Conservation (phyloP, 352 stramenopile genomes). For the Pythium scleroteichum region DNA sequence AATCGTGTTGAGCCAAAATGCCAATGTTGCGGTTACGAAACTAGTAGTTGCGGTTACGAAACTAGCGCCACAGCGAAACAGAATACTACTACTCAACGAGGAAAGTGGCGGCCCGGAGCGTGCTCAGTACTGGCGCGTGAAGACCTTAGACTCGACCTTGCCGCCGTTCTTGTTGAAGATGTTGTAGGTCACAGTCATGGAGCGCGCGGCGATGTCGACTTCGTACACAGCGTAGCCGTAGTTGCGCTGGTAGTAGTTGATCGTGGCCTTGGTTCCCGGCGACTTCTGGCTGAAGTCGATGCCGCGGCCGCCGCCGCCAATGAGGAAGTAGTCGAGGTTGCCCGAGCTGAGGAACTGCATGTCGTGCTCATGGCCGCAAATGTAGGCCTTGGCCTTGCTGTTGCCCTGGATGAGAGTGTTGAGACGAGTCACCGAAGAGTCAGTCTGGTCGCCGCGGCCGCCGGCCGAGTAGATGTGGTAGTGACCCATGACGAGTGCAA, state of each 20-base stretch:
- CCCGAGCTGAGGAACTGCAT: slow-evolving; percentile 29
- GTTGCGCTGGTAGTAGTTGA: slow-evolving; percentile 31
- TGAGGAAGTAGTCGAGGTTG: slow-evolving; percentile 30
- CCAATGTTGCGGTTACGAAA: too few relatives aligned
- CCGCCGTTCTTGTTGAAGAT: slow-evolving; percentile 29
- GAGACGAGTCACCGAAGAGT: slow-evolving; percentile 17
- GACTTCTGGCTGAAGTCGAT: slow-evolving; percentile 20
- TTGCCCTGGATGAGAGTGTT: slow-evolving; percentile 23
- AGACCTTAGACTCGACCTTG: slow-evolving; percentile 28
- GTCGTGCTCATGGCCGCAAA: slow-evolving; percentile 31
- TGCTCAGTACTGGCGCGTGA: slow-evolving; percentile 25
- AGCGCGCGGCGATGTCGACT: slow-evolving; percentile 19
- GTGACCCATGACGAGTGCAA: slow-evolving; percentile 26
- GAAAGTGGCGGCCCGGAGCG: neutral
- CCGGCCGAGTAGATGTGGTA: slow-evolving; percentile 30
- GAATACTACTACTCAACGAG: neutral
- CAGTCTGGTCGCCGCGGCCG: slow-evolving; percentile 17
- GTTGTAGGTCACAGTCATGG: slow-evolving; percentile 27
- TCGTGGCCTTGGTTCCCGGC: slow-evolving; percentile 17
- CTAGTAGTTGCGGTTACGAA: too few relatives aligned
- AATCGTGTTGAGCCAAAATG: neutral
- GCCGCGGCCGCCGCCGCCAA: slow-evolving; percentile 27
- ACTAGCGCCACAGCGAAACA: too few relatives aligned
- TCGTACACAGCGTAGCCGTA: slow-evolving; percentile 29
- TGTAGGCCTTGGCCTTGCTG: slow-evolving; percentile 31